Evolutionary conservation across 2,329 filamentous ascomycete species (phyloP).

Genomic region (Apiospora aurea): DNA sequence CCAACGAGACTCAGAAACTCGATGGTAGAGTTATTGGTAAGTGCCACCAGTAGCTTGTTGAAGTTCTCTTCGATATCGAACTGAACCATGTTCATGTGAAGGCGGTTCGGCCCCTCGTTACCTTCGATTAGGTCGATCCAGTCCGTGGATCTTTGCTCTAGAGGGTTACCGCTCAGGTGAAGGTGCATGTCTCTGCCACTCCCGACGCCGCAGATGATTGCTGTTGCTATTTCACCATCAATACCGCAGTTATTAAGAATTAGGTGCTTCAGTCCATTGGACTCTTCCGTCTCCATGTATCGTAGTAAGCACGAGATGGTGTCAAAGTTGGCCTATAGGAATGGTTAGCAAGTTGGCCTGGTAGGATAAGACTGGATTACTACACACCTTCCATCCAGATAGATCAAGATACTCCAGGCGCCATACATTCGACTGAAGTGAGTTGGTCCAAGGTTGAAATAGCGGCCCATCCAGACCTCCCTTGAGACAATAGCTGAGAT

Average conservation of each 20-base stretch:
- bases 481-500: conserved; percentile 59
- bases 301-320: conserved; percentile 55
- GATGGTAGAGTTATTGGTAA: conserved; percentile 58
- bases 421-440: conserved; percentile 44
- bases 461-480: conserved; percentile 53
- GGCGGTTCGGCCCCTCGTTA: conserved; percentile 55
- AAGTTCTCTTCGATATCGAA: conserved; percentile 60
- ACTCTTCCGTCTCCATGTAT: conserved; percentile 52
- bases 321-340: conserved; percentile 53
- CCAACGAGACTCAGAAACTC: conserved; percentile 61
- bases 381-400: conserved; percentile 58
- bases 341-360: neutral
- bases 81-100: conserved; percentile 65
- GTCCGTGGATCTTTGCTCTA: conserved; percentile 60
- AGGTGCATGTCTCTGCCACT: conserved; percentile 55
- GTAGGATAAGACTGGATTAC: neutral
- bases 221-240: conserved; percentile 56
- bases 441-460: conserved; percentile 53
- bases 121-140: conserved; percentile 55
- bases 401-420: conserved; percentile 61
- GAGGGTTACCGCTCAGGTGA: conserved; percentile 58
- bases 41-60: conserved; percentile 56
- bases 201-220: conserved; percentile 59
- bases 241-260: conserved; percentile 61
- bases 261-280: conserved; percentile 51